Conservation (phyloP, 2,329 filamentous ascomycete genomes). For the Verticillium albo-atrum region DNA sequence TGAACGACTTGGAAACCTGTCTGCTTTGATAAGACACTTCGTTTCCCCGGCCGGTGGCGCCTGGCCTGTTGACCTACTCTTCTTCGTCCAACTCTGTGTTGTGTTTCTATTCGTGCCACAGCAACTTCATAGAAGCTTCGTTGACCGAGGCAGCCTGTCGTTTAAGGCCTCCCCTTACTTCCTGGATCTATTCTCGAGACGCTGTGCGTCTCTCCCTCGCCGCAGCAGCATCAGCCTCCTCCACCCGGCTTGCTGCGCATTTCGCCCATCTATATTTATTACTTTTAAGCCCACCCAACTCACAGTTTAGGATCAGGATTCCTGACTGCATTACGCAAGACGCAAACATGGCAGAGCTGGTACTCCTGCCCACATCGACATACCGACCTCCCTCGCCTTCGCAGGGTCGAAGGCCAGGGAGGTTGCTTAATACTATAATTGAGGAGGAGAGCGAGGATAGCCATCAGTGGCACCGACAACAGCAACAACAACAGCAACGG, state of each 20-base stretch:
- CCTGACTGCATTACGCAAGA: conserved; percentile 18
- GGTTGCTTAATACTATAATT: conserved; percentile 61
- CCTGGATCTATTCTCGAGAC: conserved; percentile 14
- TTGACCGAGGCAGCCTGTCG: conserved; percentile 41
- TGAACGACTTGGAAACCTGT: neutral
- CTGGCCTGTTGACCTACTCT: conserved; percentile 1
- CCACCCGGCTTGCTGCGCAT: neutral
- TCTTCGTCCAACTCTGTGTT: conserved; percentile 15
- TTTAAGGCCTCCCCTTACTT: conserved; percentile 21
- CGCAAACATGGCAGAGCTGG: conserved; percentile 42
- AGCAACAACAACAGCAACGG: conserved; percentile 14
- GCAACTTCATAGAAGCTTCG: conserved; percentile 27
- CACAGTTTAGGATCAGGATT: conserved; percentile 18
- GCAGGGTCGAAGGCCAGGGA: conserved; percentile 51
- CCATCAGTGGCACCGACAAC: conserved; percentile 12
- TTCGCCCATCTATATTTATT: neutral
- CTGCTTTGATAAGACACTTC: neutral
- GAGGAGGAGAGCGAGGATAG: conserved; percentile 47
- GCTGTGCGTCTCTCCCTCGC: conserved; percentile 28
- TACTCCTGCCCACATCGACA: conserved; percentile 32
- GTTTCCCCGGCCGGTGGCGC: conserved; percentile 3
- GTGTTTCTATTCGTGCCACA: conserved; percentile 1
- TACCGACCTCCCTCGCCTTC: conserved; percentile 46
- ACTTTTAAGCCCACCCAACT: conserved; percentile 2
- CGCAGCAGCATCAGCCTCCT: neutral